Conservation (phyloP, 768 basidiomycete species). For the Boletus fagicola region DNA sequence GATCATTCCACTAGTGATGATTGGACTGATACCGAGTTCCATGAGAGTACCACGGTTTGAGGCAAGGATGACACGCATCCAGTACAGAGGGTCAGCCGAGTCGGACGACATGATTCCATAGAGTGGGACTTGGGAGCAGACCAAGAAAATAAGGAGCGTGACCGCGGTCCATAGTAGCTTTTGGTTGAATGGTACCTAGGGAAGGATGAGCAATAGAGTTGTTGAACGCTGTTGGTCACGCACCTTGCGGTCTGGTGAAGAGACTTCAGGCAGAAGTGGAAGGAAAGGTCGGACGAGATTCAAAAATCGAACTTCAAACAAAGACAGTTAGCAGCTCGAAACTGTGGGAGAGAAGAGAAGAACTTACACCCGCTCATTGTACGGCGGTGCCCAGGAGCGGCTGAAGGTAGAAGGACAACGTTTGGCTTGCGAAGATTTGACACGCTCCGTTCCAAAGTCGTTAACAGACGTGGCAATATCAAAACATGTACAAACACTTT, state of each 20-base stretch:
- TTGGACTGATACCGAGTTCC: slow-evolving; percentile 98
- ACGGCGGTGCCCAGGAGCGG: slow-evolving; percentile 28
- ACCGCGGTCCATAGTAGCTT: slow-evolving; percentile 99
- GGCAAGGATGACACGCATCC: slow-evolving; percentile 99
- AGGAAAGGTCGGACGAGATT: slow-evolving; percentile 98
- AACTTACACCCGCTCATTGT: slow-evolving; percentile 81
- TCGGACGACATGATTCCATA: slow-evolving; percentile 99
- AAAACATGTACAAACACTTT: slow-evolving; percentile 28
- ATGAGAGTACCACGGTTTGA: slow-evolving; percentile 98
- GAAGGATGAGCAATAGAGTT: slow-evolving; percentile 1
- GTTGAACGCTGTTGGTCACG: slow-evolving; percentile 14
- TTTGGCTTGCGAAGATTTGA: slow-evolving; percentile 18
- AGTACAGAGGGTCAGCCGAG: slow-evolving; percentile 98
- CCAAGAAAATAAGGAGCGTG: slow-evolving; percentile 98
- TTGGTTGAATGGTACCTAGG: slow-evolving; percentile 95
- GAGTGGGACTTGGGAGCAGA: slow-evolving; percentile 97
- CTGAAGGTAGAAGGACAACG: slow-evolving; percentile 20
- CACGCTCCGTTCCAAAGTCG: slow-evolving; percentile 3
- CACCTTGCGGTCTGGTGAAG: slow-evolving; percentile 96
- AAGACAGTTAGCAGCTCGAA: slow-evolving; percentile 4
- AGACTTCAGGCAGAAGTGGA: slow-evolving; percentile 94
- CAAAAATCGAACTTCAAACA: slow-evolving; percentile 76
- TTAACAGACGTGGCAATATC: slow-evolving; percentile 30
- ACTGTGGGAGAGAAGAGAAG: not conserved
- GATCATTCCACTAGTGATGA: slow-evolving; percentile 98